phyloP scores from a whole-genome alignment of 192 early-diverging fungal genomes.

The Backusella tuberculispora region DNA sequence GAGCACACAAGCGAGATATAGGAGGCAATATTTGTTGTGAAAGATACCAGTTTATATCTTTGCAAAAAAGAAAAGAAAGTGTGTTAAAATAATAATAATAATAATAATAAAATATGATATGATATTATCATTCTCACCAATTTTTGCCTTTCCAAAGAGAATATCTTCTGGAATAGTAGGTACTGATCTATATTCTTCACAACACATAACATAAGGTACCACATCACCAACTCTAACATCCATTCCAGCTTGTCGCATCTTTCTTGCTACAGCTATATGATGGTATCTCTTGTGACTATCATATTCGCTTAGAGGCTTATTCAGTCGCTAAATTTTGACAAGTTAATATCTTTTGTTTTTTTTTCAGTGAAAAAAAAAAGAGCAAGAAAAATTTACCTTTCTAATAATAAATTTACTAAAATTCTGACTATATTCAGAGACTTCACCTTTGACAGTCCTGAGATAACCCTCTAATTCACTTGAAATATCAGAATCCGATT shows the following conservation, averaged over 20 bases:
- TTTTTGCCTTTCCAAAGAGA: slow-evolving; percentile 48
- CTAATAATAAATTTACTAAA: slow-evolving; percentile 92
- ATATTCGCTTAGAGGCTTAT: slow-evolving; percentile 90
- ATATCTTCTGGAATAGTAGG: slow-evolving; percentile 86
- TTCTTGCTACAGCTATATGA: slow-evolving; percentile 91
- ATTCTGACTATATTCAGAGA: slow-evolving; percentile 64
- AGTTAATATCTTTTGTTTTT: not conserved
- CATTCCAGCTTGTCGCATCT: slow-evolving; percentile 69
- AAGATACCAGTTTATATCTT: not conserved
- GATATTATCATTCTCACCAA: slow-evolving; percentile 32
- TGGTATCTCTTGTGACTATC: slow-evolving; percentile 84
- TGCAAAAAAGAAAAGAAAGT: not conserved
- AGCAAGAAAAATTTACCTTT: slow-evolving; percentile 62
- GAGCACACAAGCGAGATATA: not conserved
- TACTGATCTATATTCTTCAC: slow-evolving; percentile 65
- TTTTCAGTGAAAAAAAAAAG: not conserved
- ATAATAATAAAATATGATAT: not conserved
- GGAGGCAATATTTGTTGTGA: not conserved
- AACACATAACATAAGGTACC: slow-evolving; percentile 91
- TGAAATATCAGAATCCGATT: slow-evolving; percentile 68
- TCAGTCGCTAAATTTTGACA: slow-evolving; percentile 64
- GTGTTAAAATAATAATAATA: not conserved
- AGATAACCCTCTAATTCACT: slow-evolving; percentile 82
- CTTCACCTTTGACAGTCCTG: slow-evolving; percentile 66
- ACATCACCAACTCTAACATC: slow-evolving; percentile 80